Evolutionary conservation across 257 asterid genomes (phyloP), one percentile per base, ranked within the genome.

Genomic region (Jasminum sambac): DNA sequence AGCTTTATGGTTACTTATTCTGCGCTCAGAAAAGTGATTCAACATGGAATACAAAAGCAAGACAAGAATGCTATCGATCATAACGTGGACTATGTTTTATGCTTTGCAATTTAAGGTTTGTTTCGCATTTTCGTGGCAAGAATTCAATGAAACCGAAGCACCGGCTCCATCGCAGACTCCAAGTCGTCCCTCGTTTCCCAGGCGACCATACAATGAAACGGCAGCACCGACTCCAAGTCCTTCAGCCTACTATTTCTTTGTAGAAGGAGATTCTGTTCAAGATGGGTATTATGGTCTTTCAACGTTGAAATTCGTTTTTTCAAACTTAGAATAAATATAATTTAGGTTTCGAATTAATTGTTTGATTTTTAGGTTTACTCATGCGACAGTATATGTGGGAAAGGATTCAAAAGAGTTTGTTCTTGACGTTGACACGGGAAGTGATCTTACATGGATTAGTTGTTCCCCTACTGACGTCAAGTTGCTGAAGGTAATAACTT

Each of bases 391-490:
- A 59, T 69, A 37, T 64, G 63, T 94, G 5, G 99, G 99, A 68
- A 80, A 69, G 23, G 96, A 96, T 70, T 82, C 96, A 17, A 83
- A 77, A 58, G 85, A 80, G 8, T 92, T 86, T 78, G 85, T 78
- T 82, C 86, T 94, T 19, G 99, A 94, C 79, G 83, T 91, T 0
- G 97, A 94, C 65, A 91, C 97, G 6, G 99, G 98, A 50, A 94
- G 99, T 76, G 99, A 91, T 63, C 94, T 94, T 43, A 89, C 99
- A 11, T 94, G 99, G 99, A 91, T 91, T 57, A 97, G 88, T 48
- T 94, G 99, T n/a, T 48, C 58, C 58, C 58, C 58, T 3, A 16
- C 11, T 21, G 17, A 48, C 12, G 17, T 48, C 17, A 11, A n/a
- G 58, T 16, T 14, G 16, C 58, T 48, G 6, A 48, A 48, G 23